These are phyloP conservation scores for Tephrocybe rancida DNA, from an alignment of 768 basidiomycete species.

Conservation along the genomic window DNA sequence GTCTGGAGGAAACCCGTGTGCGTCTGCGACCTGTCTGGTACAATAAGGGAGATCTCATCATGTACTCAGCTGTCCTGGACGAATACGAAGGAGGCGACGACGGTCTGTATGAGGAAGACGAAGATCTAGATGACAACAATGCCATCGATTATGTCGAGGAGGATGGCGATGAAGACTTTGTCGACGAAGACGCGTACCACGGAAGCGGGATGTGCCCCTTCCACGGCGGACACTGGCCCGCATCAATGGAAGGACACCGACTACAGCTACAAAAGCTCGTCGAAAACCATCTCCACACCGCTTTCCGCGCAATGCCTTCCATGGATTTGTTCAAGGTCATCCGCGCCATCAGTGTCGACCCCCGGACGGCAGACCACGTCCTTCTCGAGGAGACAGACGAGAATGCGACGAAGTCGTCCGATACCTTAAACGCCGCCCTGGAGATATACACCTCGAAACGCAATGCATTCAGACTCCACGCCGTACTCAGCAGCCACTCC, in stretches of 20 bases:
- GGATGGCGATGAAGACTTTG: conserved; percentile 28
- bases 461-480: conserved; percentile 34
- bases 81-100: conserved; percentile 28
- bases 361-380: conserved; percentile 31
- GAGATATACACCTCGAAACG: conserved; percentile 46
- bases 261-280: conserved; percentile 43
- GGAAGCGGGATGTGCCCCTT: conserved; percentile 26
- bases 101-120: conserved; percentile 12
- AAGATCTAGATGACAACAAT: conserved; percentile 10
- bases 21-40: conserved; percentile 16
- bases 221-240: conserved; percentile 57
- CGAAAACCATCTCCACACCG: conserved; percentile 40
- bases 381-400: conserved; percentile 35
- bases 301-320: conserved; percentile 58
- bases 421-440: conserved; percentile 57
- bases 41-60: conserved; percentile 3
- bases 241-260: conserved; percentile 40
- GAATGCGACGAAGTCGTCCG: conserved; percentile 50
- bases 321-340: conserved; percentile 47
- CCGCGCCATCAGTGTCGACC: conserved; percentile 35
- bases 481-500: conserved; percentile 46
- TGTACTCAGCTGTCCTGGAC: conserved; percentile 16
- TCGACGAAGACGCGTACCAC: conserved; percentile 30
- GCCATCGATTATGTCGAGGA: conserved; percentile 13
- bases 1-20: conserved; percentile 58